phyloP scores from a whole-genome alignment of 257 asterid genomes.

The Linderniella brevidens region DNA sequence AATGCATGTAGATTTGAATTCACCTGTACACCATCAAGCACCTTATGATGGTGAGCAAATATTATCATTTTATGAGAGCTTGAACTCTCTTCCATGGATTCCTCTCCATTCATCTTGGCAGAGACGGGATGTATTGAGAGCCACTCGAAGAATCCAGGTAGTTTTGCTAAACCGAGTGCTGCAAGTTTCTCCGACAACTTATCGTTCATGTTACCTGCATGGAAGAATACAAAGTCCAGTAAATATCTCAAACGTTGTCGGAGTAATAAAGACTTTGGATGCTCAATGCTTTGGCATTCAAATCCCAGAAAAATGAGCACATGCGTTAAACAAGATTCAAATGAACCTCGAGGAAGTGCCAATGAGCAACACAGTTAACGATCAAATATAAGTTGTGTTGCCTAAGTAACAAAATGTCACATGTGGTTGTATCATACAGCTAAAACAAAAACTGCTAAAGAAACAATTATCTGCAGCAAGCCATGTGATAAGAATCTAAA shows the following conservation, averaged over 20 bases:
- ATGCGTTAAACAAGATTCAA: too few species aligned
- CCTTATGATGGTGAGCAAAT: constrained; percentile 92
- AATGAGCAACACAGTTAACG: too few species aligned
- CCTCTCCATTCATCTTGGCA: constrained; percentile 45
- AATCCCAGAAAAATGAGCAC: too few species aligned
- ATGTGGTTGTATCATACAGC: not conserved
- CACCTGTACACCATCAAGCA: constrained; percentile 93
- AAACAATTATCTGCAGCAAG: too few species aligned
- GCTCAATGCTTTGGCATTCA: too few species aligned
- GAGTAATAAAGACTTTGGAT: too few species aligned
- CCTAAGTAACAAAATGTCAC: too few species aligned
- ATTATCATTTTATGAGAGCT: constrained; percentile 85
- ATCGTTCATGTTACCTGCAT: constrained; percentile 35
- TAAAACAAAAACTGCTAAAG: not conserved
- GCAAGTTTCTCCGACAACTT: constrained; percentile 40
- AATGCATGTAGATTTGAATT: constrained; percentile 1
- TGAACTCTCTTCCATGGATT: constrained; percentile 28
- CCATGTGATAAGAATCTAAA: constrained; percentile 1
- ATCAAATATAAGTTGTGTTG: too few species aligned
- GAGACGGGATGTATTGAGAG: constrained; percentile 76
- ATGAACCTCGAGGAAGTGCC: too few species aligned
- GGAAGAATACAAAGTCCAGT: constrained; percentile 8
- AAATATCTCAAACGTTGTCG: too few species aligned
- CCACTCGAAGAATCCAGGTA: constrained; percentile 92
- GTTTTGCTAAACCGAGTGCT: constrained; percentile 76